Base-by-base conservation (phyloP, 805 yeast genomes). In the Zygotorulaspora sp. region DNA sequence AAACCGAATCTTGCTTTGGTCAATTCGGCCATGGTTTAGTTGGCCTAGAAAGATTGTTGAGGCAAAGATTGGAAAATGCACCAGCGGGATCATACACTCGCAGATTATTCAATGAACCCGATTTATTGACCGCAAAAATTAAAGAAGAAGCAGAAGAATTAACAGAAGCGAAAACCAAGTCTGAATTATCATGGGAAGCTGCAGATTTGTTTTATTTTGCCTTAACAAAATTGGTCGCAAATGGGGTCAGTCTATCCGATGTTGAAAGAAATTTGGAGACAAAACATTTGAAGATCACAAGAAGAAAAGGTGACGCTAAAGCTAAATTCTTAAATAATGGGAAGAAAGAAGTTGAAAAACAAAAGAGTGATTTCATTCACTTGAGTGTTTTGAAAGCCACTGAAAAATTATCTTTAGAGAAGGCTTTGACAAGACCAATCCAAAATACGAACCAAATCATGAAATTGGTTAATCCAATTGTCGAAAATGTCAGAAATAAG, bases 251-350 rank as follows among this genome's bases (percentile, higher is more conserved):
- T 17, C 66, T 88, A 53, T 67, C 74, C 6, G 97, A 89, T 52
- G 79, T 92, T 30, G 96, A 89, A 66, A 73, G 71, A 49, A 87
- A 90, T 63, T 71, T 92, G 56, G 89, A 86, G 56, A 62, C 80
- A 58, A 92, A 92, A 70, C 74, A 86, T 32, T 66, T 80, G 55
- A 90, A 90, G 65, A 87, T 92, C 42, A 79, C 95, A 2, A 78
- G 98, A 65, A 77, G 98, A 60, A 83, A 80, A 64, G 98, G 98
- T 36, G 96, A 92, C 66, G 97, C 98, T 30, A 90, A 90, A 65
- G 79, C 85, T 16, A 78, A 80, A 58, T 92, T 83, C 63, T 45
- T 78, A 34, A 62, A 70, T 45, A 49, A 51, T 40, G 53, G 43
- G 22, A 47, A 52, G 17, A 51, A 52, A 27, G 12, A 34, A 16